These are phyloP conservation scores for Rhodotorula sp. DNA, from an alignment of 1,284 basidiomycete genomes.

Conservation along the genomic window DNA sequence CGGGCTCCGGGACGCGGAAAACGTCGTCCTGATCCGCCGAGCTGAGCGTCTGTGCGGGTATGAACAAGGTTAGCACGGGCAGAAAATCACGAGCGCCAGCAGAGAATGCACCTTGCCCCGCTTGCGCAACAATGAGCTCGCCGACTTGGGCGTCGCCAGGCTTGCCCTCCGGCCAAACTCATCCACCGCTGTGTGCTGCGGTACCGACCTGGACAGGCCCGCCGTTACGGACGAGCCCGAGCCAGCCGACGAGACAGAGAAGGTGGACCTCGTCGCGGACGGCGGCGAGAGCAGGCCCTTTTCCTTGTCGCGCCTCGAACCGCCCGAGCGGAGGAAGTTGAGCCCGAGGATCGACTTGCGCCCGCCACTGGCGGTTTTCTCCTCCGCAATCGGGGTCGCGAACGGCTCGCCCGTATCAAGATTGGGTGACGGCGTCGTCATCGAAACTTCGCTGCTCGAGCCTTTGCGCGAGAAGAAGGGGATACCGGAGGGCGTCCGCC, in stretches of 20 bases:
- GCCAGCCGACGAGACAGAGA: slow-evolving; percentile 20
- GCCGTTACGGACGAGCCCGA: slow-evolving; percentile 4
- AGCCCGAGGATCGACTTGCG: slow-evolving; percentile 49
- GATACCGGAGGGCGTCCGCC: slow-evolving; percentile 89
- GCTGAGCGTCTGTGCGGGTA: slow-evolving; percentile 32
- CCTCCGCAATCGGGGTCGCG: slow-evolving; percentile 18
- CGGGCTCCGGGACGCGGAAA: slow-evolving; percentile 63
- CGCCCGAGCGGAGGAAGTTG: slow-evolving; percentile 44
- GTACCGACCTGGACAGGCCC: no score
- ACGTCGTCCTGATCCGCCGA: slow-evolving; percentile 66
- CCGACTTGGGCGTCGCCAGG: slow-evolving; percentile 54
- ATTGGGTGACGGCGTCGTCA: slow-evolving; percentile 38
- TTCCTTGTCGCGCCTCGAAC: slow-evolving; percentile 39
- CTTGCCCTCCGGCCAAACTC: slow-evolving; percentile 80
- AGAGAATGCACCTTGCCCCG: slow-evolving; percentile 77
- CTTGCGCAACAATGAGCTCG: slow-evolving; percentile 76
- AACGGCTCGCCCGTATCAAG: slow-evolving; percentile 11
- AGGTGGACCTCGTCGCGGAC: slow-evolving; percentile 12
- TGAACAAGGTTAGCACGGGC: neutral
- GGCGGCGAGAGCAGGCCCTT: slow-evolving; percentile 25
- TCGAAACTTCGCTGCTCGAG: slow-evolving; percentile 50
- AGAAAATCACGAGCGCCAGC: neutral
- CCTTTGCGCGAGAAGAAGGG: slow-evolving; percentile 84
- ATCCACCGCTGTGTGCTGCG: slow-evolving; percentile 52
- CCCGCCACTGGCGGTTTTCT: slow-evolving; percentile 33